Base-by-base conservation (phyloP, 176 grass and related monocot species). In the Cymbopogon citratus region DNA sequence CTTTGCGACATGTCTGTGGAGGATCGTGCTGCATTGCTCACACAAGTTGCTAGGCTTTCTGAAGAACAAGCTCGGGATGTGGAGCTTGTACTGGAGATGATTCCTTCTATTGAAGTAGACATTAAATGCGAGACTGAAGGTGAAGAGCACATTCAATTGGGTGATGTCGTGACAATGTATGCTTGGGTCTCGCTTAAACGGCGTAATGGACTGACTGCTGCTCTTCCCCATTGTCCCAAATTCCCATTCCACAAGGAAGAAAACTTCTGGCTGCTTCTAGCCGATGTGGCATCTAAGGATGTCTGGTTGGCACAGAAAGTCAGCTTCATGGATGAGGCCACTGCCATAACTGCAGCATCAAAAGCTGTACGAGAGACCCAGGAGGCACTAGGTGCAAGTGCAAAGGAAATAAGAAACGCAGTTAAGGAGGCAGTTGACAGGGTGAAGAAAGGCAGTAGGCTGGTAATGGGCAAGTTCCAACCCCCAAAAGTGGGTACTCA, bases 251-350 rank as follows among this genome's bases (percentile, higher is more conserved):
- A 90, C 66, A 99, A 91, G 90, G 96, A 99, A 85, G 96, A 99
- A 16, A 99, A 99, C 74, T 99, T 99, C 49, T 99, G 96, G 96
- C 48, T 99, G 62, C 89, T 99, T 74, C 85, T 99, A 65, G 96
- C 93, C 1, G 91, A 99, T 7, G 41, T 83, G 1, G 43, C 56
- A 13, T 73, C 89, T n/a, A 99, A 99, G 57, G 89, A 92, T 19
- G 96, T 99, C 38, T 99, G 96, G 96, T 84, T 95, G 73, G 95
- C 91, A 41, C 93, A 99, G 44, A 99, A 95, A 81, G 91, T 99
- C 64, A 95, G 91, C 49, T 99, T 99, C 81, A 90, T 96, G 89
- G 97, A 93, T 56, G 97, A 93, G 85, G 38, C 77, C 23, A 89
- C 91, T 7, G 91, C 93, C 11, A 96, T 99, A 73, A 66, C 91